phyloP scores from a whole-genome alignment of 768 basidiomycete species.

The Coprinopsis strossmayeri region DNA sequence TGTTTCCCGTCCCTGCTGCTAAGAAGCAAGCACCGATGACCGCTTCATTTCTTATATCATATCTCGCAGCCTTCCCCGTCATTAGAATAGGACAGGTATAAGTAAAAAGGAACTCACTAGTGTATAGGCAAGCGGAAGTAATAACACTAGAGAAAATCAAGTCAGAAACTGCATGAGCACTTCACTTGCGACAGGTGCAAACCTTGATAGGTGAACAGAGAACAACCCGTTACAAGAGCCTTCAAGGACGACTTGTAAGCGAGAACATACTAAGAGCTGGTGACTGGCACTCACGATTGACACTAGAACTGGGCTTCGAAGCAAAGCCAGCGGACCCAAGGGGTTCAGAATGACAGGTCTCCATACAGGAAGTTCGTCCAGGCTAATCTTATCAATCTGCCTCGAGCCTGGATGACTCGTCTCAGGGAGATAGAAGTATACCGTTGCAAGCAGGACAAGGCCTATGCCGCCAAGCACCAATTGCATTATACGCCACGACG shows the following conservation, averaged over 20 bases:
- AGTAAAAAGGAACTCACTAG: conserved; percentile 36
- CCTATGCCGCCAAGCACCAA: conserved; percentile 33
- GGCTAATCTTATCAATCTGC: conserved; percentile 42
- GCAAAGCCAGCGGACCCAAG: conserved; percentile 38
- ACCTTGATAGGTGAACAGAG: conserved; percentile 37
- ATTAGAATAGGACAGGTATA: not conserved
- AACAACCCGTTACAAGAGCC: conserved; percentile 14
- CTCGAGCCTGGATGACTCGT: conserved; percentile 56
- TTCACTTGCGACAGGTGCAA: conserved; percentile 6
- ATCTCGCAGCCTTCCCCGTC: conserved; percentile 38
- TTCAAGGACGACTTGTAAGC: conserved; percentile 20
- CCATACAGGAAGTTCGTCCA: conserved; percentile 12
- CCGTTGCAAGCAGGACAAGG: conserved; percentile 29
- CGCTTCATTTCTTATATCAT: conserved; percentile 43
- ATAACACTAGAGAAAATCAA: conserved; percentile 40
- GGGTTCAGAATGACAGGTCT: conserved; percentile 52
- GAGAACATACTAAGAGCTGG: not conserved
- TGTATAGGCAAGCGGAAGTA: conserved; percentile 61
- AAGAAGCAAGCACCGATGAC: conserved; percentile 48
- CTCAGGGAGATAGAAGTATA: conserved; percentile 52
- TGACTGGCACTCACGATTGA: conserved; percentile 34
- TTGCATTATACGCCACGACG: conserved; percentile 64
- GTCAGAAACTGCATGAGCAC: conserved; percentile 1
- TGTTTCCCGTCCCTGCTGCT: conserved; percentile 46
- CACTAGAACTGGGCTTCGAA: conserved; percentile 56